Percentiles rank a stretch among this genome's conserved stretches.
These are phyloP conservation scores for Lepidium aucheri DNA, from an alignment of 345 rosid genomes.

Conservation along the genomic window DNA sequence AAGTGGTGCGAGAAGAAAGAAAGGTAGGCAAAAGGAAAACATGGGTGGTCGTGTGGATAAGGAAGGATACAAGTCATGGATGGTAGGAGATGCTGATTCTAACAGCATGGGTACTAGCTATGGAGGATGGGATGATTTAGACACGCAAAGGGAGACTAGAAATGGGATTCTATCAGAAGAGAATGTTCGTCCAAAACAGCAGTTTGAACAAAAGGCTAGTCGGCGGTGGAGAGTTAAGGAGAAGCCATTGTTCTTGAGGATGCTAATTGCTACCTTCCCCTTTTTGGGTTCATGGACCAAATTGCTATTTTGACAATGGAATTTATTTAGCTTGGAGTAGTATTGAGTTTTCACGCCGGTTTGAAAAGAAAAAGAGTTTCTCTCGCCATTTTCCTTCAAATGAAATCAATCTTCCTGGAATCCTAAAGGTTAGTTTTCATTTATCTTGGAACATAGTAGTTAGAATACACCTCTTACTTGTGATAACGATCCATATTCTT, in stretches of 20 bases:
- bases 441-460: slow-evolving; percentile 6
- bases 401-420: background rate
- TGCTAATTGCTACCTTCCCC: slow-evolving; percentile 65
- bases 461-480: background rate
- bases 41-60: slow-evolving; percentile 14
- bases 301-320: slow-evolving; percentile 40
- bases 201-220: slow-evolving; percentile 33
- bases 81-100: slow-evolving; percentile 29
- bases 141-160: slow-evolving; percentile 18
- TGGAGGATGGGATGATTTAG: slow-evolving; percentile 94
- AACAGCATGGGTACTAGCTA: slow-evolving; percentile 18
- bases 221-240: slow-evolving; percentile 56
- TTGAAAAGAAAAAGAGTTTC: background rate
- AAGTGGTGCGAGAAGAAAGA: slow-evolving; percentile 13
- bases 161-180: slow-evolving; percentile 5
- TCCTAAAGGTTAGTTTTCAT: slow-evolving; percentile 21
- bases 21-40: slow-evolving; percentile 24
- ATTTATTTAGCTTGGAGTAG: background rate
- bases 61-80: slow-evolving; percentile 64
- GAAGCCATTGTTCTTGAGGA: slow-evolving; percentile 51
- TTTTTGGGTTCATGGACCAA: slow-evolving; percentile 67
- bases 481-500: slow-evolving; percentile 4
- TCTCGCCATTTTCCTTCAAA: background rate
- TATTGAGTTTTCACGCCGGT: background rate
- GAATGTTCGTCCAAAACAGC: slow-evolving; percentile 22